Base-by-base conservation (phyloP, 2,329 filamentous ascomycete genomes). In the Fonsecaea multimorphosa region DNA sequence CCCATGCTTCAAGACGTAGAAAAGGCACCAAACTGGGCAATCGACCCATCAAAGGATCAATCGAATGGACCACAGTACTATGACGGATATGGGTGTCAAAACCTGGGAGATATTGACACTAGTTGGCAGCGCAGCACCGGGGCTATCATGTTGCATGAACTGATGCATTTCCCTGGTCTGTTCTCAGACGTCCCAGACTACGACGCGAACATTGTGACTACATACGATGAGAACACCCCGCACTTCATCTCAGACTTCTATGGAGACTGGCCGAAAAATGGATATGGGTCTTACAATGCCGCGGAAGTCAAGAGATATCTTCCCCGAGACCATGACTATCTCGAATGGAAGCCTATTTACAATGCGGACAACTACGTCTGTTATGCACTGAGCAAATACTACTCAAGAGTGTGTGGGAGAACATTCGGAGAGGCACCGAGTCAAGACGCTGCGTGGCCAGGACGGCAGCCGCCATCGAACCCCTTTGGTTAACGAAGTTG, bases 311-410 rank as follows among this genome's bases (percentile, higher is more conserved):
- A 51, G 27, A 22, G 31, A 9, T 11, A 6, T 12, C 27, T 9
- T 16, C 57, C 57, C 12, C 11, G 11, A 5, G 57, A 59, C 29
- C 14, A 52, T 1, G 2, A 22, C 12, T 32, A 29, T 14, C 6
- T 19, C 16, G 9, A 22, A 14, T 59, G 40, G 40, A 29, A 16
- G 29, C 44, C 44, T 2, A 52, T 36, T 12, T 34, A 59, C 57
- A 59, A 59, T 9, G 57, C 57, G 40, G 57, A 59, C 57, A 59
- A 59, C 44, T 59, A 59, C 11, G 44, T 29, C 9, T 24, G 27
- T 4, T 59, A 59, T 29, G 57, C 57, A 19, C 3, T 59, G 38
- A 59, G 40, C 40, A 16, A 32, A 14, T 59, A 51, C 40, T 59
- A 51, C 29, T 34, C 57, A 7, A 34, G 19, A 19, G 24, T 8